Conservation (phyloP, 345 rosid species). For the Acer campestre region DNA sequence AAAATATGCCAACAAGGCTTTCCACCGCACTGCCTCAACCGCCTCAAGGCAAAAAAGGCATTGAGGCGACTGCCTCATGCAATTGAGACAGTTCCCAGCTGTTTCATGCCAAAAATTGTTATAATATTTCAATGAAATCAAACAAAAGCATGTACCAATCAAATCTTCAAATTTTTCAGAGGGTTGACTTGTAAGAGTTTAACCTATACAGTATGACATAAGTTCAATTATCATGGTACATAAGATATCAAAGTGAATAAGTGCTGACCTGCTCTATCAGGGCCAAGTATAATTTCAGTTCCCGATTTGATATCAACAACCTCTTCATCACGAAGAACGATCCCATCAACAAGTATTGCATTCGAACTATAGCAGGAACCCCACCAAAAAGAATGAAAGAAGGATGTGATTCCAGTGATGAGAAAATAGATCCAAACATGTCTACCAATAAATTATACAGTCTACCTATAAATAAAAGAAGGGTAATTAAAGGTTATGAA, state of each 20-base stretch:
- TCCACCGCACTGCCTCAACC: no score
- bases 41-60: no score
- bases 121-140: conserved; percentile 3
- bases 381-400: conserved; percentile 15
- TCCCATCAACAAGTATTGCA: conserved; percentile 63
- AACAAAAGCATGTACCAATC: conserved; percentile 1
- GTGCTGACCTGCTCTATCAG: conserved; percentile 57
- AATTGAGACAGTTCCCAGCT: background rate
- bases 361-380: conserved; percentile 46
- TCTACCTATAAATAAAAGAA: background rate
- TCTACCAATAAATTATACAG: background rate
- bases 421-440: conserved; percentile 7
- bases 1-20: no score
- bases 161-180: background rate
- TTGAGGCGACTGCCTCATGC: no score
- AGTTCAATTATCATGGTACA: background rate
- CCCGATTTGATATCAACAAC: conserved; percentile 54
- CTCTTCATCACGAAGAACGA: conserved; percentile 46
- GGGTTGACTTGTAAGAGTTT: background rate
- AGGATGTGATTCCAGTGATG: conserved; percentile 3
- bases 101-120: background rate
- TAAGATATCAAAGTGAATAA: conserved; percentile 10
- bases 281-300: conserved; percentile 69
- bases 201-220: background rate
- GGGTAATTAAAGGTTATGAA: background rate